Percentiles rank a stretch among this genome's conserved stretches.
These are phyloP conservation scores for Macrolepiota albuminosa DNA, from an alignment of 768 basidiomycete species.

Conservation along the genomic window DNA sequence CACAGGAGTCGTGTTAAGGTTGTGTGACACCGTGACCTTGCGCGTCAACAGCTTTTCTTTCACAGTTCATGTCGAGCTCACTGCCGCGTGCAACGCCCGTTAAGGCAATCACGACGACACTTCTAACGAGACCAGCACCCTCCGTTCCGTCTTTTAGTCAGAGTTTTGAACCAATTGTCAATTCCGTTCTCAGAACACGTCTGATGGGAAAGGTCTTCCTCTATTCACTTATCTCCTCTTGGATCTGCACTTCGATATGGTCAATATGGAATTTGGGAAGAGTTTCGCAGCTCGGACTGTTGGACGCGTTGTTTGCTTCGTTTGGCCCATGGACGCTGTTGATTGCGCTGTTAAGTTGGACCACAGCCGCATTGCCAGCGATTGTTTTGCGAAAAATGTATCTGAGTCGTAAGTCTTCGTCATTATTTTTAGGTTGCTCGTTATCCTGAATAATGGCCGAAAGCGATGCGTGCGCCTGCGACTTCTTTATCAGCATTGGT, in stretches of 20 bases:
- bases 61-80: constrained; percentile 13
- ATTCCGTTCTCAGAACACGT: constrained; percentile 55
- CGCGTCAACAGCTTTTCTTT: constrained; percentile 9
- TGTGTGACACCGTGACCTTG: constrained; percentile 1
- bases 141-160: constrained; percentile 53
- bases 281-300: constrained; percentile 22
- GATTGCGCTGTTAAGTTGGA: constrained; percentile 42
- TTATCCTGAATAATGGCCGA: neutral
- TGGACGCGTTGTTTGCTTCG: constrained; percentile 28
- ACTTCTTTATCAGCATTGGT: constrained; percentile 50
- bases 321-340: constrained; percentile 41
- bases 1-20: neutral
- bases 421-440: neutral
- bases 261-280: constrained; percentile 41
- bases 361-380: constrained; percentile 48
- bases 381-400: constrained; percentile 54
- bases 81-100: constrained; percentile 32
- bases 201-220: constrained; percentile 51
- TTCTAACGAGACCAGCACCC: constrained; percentile 46
- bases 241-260: constrained; percentile 36
- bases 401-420: constrained; percentile 49
- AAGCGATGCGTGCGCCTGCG: constrained; percentile 44
- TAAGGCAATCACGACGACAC: constrained; percentile 43
- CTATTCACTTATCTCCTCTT: constrained; percentile 44
- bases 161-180: constrained; percentile 63